phyloP scores from a whole-genome alignment of 805 yeast species.

The Kurtzmaniella cleridarum region DNA sequence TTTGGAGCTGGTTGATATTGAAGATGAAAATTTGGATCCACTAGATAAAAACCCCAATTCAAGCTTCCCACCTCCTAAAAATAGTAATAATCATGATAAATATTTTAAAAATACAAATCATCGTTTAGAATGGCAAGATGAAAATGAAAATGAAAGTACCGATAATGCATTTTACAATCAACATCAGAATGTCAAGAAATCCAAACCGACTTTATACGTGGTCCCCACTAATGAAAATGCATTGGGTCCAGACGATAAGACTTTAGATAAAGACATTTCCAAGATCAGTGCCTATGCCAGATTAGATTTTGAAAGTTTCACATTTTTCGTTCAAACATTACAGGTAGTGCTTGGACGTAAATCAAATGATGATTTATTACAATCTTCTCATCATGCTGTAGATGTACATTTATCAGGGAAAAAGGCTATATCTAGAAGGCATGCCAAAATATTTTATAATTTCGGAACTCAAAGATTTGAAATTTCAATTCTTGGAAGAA shows the following conservation, averaged over 20 bases:
- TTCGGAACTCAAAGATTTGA: constrained; percentile 96
- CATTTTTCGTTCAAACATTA: constrained; percentile 93
- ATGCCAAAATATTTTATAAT: constrained; percentile 93
- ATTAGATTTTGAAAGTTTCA: constrained; percentile 85
- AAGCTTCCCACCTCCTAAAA: neutral
- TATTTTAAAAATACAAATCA: neutral
- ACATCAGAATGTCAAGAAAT: neutral
- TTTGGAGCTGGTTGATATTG: too few relatives aligned
- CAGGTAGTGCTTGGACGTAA: constrained; percentile 92
- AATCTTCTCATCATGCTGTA: constrained; percentile 66
- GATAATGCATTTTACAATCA: too few relatives aligned
- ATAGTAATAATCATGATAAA: neutral
- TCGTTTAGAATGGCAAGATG: too few relatives aligned
- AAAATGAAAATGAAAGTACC: neutral
- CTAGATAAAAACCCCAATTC: too few relatives aligned
- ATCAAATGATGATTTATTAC: constrained; percentile 46
- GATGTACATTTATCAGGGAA: constrained; percentile 92
- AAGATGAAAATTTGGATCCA: too few relatives aligned
- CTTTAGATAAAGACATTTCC: constrained; percentile 12
- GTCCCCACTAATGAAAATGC: constrained; percentile 16
- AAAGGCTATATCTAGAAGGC: constrained; percentile 89
- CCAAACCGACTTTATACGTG: constrained; percentile 2
- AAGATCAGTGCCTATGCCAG: constrained; percentile 62
- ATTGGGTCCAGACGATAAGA: constrained; percentile 5
- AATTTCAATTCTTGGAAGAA: constrained; percentile 83